These are phyloP conservation scores for Hypholoma sublateritium DNA, from an alignment of 768 basidiomycete species.

Conservation along the genomic window DNA sequence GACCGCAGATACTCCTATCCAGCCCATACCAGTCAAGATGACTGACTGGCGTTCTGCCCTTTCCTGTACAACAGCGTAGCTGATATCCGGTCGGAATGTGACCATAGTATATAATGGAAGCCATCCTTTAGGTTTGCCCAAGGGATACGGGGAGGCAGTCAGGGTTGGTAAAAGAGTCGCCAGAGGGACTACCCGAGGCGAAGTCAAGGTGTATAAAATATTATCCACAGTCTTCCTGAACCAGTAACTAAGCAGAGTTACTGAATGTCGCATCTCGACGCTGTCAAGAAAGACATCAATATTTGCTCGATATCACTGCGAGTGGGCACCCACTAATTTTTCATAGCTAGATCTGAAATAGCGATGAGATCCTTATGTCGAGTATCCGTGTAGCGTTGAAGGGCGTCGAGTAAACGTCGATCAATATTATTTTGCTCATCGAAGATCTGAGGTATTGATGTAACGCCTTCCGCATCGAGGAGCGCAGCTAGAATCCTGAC, in stretches of 20 bases:
- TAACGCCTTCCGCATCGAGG: conserved; percentile 69
- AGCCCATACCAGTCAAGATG: conserved; percentile 52
- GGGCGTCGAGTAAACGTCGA: conserved; percentile 58
- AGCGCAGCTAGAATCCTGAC: conserved; percentile 84
- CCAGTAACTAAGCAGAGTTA: conserved; percentile 77
- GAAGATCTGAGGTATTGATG: conserved; percentile 38
- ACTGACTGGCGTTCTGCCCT: conserved; percentile 70
- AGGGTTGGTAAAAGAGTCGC: conserved; percentile 45
- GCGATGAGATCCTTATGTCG: conserved; percentile 88
- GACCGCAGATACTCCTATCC: conserved; percentile 45
- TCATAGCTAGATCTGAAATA: conserved; percentile 90
- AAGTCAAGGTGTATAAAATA: conserved; percentile 63
- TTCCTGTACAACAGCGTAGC: conserved; percentile 77
- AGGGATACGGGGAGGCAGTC: conserved; percentile 56
- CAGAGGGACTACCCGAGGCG: conserved; percentile 45
- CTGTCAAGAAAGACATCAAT: conserved; percentile 42
- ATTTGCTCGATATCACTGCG: conserved; percentile 11
- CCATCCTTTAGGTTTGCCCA: conserved; percentile 72
- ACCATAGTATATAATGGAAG: conserved; percentile 96
- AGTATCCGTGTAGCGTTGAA: conserved; percentile 76
- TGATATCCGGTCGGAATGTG: conserved; percentile 94
- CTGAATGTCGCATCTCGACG: conserved; percentile 92
- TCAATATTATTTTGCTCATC: conserved; percentile 43
- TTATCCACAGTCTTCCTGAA: conserved; percentile 82
- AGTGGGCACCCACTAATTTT: conserved; percentile 82